phyloP scores from a whole-genome alignment of 164 flowering plant genomes.

The Magnolia changhungtana region DNA sequence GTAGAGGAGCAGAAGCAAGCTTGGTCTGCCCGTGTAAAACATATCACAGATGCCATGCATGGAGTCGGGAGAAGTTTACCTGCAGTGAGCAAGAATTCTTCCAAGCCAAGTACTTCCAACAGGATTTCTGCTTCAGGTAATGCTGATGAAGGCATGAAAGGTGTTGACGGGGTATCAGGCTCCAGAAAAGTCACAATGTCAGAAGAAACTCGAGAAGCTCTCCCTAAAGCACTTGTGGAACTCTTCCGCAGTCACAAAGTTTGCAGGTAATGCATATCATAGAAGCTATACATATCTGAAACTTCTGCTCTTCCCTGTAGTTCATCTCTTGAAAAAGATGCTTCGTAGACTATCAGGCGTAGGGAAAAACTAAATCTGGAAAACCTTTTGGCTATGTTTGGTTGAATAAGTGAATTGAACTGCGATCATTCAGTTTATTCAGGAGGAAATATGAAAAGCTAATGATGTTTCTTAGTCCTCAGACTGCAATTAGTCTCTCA shows the following conservation, averaged over 20 bases:
- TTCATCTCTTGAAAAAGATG: too few species aligned
- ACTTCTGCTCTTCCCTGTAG: too few species aligned
- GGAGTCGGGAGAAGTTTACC: conserved; percentile 17
- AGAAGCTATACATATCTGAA: background rate
- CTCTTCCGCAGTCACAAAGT: conserved; percentile 56
- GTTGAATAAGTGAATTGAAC: too few species aligned
- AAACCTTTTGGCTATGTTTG: too few species aligned
- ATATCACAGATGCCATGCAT: conserved; percentile 13
- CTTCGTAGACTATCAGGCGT: too few species aligned
- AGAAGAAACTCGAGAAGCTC: conserved; percentile 63
- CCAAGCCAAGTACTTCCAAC: conserved; percentile 15
- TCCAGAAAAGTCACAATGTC: conserved; percentile 32
- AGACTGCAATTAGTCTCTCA: too few species aligned
- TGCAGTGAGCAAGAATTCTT: conserved; percentile 13
- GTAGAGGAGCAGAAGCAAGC: conserved; percentile 40
- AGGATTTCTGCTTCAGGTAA: conserved; percentile 18
- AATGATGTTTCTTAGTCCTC: too few species aligned
- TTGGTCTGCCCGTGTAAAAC: conserved; percentile 33
- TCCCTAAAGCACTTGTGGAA: conserved; percentile 51
- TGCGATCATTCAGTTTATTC: too few species aligned
- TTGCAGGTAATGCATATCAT: conserved; percentile 58
- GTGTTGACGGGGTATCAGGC: conserved; percentile 17
- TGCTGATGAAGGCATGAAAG: conserved; percentile 23
- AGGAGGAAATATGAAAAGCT: too few species aligned
- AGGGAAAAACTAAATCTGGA: too few species aligned